Evolutionary conservation across 495 filamentous ascomycete species (phyloP).

Genomic region (Talaromyces wortmannii): DNA sequence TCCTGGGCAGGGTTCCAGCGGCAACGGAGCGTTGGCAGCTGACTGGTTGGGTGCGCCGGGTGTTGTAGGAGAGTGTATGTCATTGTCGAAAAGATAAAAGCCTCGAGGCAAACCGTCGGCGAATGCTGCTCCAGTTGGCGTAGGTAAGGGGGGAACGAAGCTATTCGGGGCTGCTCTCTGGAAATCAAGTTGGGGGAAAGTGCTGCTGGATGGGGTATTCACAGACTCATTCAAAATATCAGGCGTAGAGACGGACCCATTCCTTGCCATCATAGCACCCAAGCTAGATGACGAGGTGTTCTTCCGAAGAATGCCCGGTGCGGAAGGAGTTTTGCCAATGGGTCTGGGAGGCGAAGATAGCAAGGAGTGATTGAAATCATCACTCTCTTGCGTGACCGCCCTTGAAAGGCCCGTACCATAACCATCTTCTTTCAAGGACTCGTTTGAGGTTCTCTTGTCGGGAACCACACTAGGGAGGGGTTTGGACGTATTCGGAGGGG

Average conservation of each 20-base stretch:
- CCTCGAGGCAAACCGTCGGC: conserved; percentile 53
- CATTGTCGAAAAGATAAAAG: conserved; percentile 75
- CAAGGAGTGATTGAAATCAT: conserved; percentile 24
- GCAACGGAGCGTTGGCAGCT: conserved; percentile 53
- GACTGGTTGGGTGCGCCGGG: conserved; percentile 60
- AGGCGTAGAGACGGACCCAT: conserved; percentile 66
- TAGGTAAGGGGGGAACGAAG: conserved; percentile 59
- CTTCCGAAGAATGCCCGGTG: conserved; percentile 58
- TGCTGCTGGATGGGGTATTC: conserved; percentile 63
- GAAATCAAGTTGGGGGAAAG: conserved; percentile 50
- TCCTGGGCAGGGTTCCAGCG: conserved; percentile 86
- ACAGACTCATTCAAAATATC: conserved; percentile 64
- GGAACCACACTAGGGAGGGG: background rate
- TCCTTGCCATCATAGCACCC: conserved; percentile 61
- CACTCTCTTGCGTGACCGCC: conserved; percentile 33
- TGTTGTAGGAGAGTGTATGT: conserved; percentile 68
- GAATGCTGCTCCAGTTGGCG: conserved; percentile 56
- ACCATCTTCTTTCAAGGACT: conserved; percentile 21
- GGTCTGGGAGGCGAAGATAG: conserved; percentile 40
- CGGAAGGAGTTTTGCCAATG: conserved; percentile 43
- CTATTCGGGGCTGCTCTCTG: conserved; percentile 36
- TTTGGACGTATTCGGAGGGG: background rate
- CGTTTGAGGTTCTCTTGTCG: conserved; percentile 15
- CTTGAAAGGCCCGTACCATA: conserved; percentile 25
- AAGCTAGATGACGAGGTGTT: conserved; percentile 74